Conservation (phyloP, 805 yeast genomes). For the Starmerella stellata region DNA sequence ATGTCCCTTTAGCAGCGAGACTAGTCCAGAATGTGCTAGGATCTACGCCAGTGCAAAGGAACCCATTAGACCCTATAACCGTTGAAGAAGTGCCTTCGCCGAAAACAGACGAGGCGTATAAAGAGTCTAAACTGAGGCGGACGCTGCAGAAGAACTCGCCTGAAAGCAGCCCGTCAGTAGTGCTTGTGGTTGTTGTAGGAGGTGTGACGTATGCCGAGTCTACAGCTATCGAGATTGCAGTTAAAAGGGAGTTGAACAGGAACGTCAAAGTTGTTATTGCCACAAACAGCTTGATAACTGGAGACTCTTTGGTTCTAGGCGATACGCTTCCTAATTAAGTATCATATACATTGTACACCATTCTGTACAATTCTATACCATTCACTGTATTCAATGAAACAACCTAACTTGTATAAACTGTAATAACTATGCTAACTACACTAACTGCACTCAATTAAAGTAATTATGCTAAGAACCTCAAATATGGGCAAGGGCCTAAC, state of each 20-base stretch:
- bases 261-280: conserved; percentile 28
- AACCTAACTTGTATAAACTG: no score
- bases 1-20: conserved; percentile 57
- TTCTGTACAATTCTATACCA: no score
- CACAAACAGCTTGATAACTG: conserved; percentile 33
- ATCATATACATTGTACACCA: no score
- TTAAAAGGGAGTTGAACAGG: conserved; percentile 21
- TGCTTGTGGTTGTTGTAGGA: conserved; percentile 48
- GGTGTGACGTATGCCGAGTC: conserved; percentile 78
- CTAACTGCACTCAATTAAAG: no score
- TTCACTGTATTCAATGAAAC: no score
- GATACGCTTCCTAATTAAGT: neutral
- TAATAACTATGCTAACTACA: no score
- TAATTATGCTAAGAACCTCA: no score
- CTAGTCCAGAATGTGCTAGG: conserved; percentile 33
- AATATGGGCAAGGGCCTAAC: no score
- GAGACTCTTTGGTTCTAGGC: conserved; percentile 17
- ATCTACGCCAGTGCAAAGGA: conserved; percentile 2
- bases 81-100: neutral
- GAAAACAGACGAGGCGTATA: conserved; percentile 9
- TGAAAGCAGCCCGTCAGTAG: conserved; percentile 19
- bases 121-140: conserved; percentile 23
- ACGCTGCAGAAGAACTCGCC: conserved; percentile 21
- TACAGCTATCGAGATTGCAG: conserved; percentile 48
- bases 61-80: conserved; percentile 12